Evolutionary conservation across 2,329 filamentous ascomycete genomes (phyloP).

Genomic region (Elsinoe fawcettii): DNA sequence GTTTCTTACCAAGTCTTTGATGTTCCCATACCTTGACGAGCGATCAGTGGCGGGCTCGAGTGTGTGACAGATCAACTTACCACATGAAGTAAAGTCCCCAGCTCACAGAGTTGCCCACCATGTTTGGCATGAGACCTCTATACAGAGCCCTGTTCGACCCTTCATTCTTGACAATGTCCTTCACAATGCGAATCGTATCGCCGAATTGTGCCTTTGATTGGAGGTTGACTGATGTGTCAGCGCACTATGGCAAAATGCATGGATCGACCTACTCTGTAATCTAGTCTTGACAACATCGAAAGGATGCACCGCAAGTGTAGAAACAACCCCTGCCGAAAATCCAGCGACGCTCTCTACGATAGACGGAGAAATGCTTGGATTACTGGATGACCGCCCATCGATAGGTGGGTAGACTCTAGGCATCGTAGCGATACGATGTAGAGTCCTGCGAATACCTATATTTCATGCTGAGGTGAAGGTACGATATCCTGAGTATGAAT

Average conservation of each 20-base stretch:
- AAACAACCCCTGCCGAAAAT: constrained; percentile 77
- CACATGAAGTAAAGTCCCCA: constrained; percentile 91
- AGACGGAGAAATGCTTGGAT: constrained; percentile 61
- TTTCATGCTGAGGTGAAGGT: constrained; percentile 3
- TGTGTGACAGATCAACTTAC: constrained; percentile 19
- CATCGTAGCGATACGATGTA: constrained; percentile 28
- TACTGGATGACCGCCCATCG: constrained; percentile 35
- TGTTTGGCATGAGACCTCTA: constrained; percentile 80
- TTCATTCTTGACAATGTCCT: constrained; percentile 46
- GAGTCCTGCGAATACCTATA: not conserved
- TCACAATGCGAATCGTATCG: constrained; percentile 46
- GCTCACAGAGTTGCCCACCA: constrained; percentile 80
- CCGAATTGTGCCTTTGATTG: constrained; percentile 41
- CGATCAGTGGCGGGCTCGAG: not conserved
- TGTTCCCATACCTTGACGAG: constrained; percentile 44
- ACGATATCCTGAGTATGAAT: constrained; percentile 1
- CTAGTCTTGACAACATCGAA: constrained; percentile 95
- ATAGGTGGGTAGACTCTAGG: constrained; percentile 44
- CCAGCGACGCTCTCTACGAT: constrained; percentile 82
- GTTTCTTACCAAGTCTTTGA: constrained; percentile 47
- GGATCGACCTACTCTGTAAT: constrained; percentile 54
- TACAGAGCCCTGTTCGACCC: constrained; percentile 65
- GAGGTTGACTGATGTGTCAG: constrained; percentile 41
- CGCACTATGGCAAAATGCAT: not conserved
- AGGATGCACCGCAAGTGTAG: constrained; percentile 82